Conservation (phyloP, 2,329 filamentous ascomycete genomes). For the Aureobasidium subglaciale region DNA sequence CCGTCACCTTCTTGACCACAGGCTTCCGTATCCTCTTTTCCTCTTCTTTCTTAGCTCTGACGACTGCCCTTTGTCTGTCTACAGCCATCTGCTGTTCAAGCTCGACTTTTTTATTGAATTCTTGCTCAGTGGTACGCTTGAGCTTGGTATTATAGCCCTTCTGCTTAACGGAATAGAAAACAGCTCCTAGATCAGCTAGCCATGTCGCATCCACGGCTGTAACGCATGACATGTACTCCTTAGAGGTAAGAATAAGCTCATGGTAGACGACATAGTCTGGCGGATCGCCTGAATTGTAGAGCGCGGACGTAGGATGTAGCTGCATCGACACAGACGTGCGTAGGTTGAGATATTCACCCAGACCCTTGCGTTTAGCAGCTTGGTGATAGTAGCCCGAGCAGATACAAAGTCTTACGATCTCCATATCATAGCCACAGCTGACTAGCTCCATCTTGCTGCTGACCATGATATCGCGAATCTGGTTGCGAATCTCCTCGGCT, state of each 20-base stretch:
- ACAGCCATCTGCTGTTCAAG: conserved; percentile 88
- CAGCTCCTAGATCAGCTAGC: conserved; percentile 91
- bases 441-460: conserved; percentile 83
- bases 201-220: conserved; percentile 94
- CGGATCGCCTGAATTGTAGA: conserved; percentile 87
- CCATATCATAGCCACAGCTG: conserved; percentile 95
- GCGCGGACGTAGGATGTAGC: conserved; percentile 84
- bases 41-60: conserved; percentile 36
- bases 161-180: conserved; percentile 96
- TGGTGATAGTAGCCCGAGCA: conserved; percentile 98
- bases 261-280: conserved; percentile 98
- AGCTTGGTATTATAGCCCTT: conserved; percentile 89
- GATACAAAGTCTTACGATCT: conserved; percentile 89
- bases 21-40: conserved; percentile 21
- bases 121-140: conserved; percentile 78
- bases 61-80: conserved; percentile 65
- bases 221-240: conserved; percentile 97
- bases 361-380: conserved; percentile 89
- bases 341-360: conserved; percentile 95
- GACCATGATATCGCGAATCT: conserved; percentile 88
- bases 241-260: conserved; percentile 91
- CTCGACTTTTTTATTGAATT: conserved; percentile 89
- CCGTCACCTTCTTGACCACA: conserved; percentile 28
- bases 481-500: conserved; percentile 89
- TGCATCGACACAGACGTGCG: conserved; percentile 91